Conservation (phyloP, 2,329 filamentous ascomycete species). For the Penicillium sp. region DNA sequence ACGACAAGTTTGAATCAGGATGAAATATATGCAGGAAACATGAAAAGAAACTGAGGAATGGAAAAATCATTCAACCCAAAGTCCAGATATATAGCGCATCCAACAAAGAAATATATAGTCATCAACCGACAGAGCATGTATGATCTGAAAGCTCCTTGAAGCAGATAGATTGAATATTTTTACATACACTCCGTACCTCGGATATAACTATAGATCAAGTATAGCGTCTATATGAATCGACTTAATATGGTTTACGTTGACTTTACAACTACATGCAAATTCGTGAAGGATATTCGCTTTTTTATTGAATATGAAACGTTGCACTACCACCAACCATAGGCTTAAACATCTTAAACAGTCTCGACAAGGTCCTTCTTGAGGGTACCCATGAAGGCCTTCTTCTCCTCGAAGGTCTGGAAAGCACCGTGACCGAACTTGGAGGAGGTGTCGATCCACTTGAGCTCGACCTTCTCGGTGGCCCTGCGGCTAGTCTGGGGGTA, state of each 20-base stretch:
- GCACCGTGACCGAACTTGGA: conserved; percentile 99
- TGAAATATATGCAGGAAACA: no score
- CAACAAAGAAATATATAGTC: background rate
- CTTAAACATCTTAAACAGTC: conserved; percentile 52
- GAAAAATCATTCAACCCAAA: no score
- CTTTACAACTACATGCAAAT: conserved; percentile 8
- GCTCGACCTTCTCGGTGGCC: conserved; percentile 97
- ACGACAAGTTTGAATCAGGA: no score
- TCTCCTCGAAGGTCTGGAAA: conserved; percentile 98
- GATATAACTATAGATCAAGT: background rate
- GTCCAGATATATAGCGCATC: no score
- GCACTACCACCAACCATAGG: conserved; percentile 37
- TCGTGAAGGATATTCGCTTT: conserved; percentile 40
- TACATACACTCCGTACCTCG: no score
- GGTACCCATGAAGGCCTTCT: conserved; percentile 94
- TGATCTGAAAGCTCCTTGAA: no score
- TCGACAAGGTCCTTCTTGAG: conserved; percentile 94
- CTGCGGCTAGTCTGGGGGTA: conserved; percentile 94
- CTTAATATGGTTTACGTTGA: background rate
- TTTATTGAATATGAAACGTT: conserved; percentile 43
- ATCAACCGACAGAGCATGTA: background rate
- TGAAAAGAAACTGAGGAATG: no score
- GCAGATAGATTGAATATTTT: no score
- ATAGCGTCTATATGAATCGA: background rate
- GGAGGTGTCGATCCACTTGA: conserved; percentile 99